Conservation (phyloP, 2,329 filamentous ascomycete genomes). For the Chaetomium sp. region DNA sequence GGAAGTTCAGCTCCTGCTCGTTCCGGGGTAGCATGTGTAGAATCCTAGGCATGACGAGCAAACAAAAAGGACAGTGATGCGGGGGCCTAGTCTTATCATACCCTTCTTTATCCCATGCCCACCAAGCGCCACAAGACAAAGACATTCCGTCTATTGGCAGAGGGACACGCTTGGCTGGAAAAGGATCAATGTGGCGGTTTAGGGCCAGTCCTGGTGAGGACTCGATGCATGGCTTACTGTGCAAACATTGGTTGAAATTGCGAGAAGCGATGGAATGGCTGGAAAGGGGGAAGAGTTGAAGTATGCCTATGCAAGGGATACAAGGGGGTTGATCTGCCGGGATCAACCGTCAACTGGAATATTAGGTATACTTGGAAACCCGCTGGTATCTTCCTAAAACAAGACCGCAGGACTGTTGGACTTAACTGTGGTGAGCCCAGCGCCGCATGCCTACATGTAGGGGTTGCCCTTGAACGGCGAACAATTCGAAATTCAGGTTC, state of each 20-base stretch:
- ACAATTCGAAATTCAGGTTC: neutral
- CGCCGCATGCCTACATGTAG: neutral
- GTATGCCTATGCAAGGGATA: neutral
- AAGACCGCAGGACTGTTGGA: neutral
- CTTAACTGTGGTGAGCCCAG: neutral
- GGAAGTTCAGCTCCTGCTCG: neutral
- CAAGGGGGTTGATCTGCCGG: neutral
- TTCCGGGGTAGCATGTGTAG: neutral
- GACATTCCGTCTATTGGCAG: neutral
- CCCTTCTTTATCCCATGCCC: neutral
- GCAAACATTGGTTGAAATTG: neutral
- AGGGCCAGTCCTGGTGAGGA: neutral
- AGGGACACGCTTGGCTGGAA: neutral
- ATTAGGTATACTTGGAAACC: too few relatives aligned
- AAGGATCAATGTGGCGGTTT: conserved; percentile 2
- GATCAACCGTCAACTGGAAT: neutral
- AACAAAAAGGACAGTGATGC: conserved; percentile 7
- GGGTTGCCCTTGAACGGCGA: neutral
- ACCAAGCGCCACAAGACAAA: conserved; percentile 9
- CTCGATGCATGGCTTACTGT: neutral
- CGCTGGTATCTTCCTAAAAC: too few relatives aligned
- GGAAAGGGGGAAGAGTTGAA: neutral
- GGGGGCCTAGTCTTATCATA: neutral
- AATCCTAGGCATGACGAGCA: neutral
- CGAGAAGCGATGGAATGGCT: neutral